Conservation (phyloP, 139 green algal genomes). For the Tetraselmis chui region DNA sequence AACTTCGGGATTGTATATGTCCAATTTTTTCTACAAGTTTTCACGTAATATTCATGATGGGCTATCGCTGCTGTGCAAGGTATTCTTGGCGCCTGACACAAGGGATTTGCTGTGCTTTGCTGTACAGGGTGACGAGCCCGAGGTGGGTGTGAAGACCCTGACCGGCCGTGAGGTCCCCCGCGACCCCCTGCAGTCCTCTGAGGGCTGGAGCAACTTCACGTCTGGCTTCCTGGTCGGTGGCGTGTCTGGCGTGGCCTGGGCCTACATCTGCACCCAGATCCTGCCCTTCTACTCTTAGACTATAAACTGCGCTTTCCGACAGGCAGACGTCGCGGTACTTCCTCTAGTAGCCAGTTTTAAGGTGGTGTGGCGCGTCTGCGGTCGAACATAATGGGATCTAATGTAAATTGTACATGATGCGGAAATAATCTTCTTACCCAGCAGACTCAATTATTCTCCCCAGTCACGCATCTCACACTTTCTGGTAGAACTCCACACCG, state of each 20-base stretch:
- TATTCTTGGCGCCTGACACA: too few relatives aligned
- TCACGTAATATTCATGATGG: too few relatives aligned
- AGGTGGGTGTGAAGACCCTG: conserved; percentile 88
- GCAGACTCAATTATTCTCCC: too few relatives aligned
- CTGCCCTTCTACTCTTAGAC: conserved; percentile 73
- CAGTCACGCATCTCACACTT: too few relatives aligned
- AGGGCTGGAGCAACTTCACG: conserved; percentile 82
- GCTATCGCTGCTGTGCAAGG: too few relatives aligned
- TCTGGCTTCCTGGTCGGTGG: conserved; percentile 85
- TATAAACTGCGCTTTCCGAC: too few relatives aligned
- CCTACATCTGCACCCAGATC: conserved; percentile 78
- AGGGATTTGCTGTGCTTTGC: too few relatives aligned
- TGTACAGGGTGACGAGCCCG: conserved; percentile 23
- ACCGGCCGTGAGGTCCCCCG: conserved; percentile 64
- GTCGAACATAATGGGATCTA: neutral
- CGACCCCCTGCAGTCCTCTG: conserved; percentile 65
- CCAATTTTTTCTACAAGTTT: too few relatives aligned
- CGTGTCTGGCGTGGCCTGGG: conserved; percentile 83
- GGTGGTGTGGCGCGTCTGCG: neutral
- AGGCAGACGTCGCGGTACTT: too few relatives aligned
- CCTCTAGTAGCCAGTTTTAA: neutral
- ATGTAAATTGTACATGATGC: neutral
- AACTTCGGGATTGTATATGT: too few relatives aligned
- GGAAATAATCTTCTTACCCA: neutral
- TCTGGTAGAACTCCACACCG: too few relatives aligned